Evolutionary conservation across 495 filamentous ascomycete genomes (phyloP).

Genomic region (Tuber borchii): DNA sequence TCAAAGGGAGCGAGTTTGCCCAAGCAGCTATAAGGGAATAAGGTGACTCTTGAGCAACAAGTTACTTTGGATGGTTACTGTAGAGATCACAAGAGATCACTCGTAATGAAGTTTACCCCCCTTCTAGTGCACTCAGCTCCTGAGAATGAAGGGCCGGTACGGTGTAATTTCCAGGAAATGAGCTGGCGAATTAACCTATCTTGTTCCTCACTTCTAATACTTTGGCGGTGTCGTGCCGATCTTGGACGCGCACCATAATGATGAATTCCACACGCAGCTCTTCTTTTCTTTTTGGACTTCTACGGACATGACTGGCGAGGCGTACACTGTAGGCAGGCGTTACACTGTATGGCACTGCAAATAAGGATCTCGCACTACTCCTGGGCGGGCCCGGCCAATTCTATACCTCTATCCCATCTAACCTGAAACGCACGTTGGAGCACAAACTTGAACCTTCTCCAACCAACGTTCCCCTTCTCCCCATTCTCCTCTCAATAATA

Average conservation of each 20-base stretch:
- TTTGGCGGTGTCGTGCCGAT: not conserved
- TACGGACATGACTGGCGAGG: not conserved
- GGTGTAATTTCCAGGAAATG: not conserved
- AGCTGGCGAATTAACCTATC: not conserved
- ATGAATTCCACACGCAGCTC: not conserved
- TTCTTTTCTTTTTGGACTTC: not conserved
- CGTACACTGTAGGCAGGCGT: not conserved
- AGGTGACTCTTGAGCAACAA: too few relatives aligned
- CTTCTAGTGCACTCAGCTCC: not conserved
- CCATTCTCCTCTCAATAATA: not conserved
- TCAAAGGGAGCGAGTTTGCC: too few relatives aligned
- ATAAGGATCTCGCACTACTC: not conserved
- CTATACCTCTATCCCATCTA: not conserved
- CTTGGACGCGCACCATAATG: not conserved
- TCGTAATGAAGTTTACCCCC: not conserved
- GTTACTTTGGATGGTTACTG: not conserved
- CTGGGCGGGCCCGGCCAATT: not conserved
- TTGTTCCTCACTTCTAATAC: not conserved
- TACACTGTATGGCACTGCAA: not conserved
- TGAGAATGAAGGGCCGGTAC: not conserved
- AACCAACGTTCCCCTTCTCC: not conserved
- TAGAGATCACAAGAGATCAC: not conserved
- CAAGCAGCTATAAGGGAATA: too few relatives aligned
- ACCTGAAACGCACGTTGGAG: not conserved
- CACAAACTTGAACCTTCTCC: not conserved